A percentile compares a stretch with the other conserved stretches of the same genome.
These are phyloP conservation scores for Sporobolus alterniflorus DNA, from an alignment of 202 grass and related monocot genomes.

Conservation along the genomic window DNA sequence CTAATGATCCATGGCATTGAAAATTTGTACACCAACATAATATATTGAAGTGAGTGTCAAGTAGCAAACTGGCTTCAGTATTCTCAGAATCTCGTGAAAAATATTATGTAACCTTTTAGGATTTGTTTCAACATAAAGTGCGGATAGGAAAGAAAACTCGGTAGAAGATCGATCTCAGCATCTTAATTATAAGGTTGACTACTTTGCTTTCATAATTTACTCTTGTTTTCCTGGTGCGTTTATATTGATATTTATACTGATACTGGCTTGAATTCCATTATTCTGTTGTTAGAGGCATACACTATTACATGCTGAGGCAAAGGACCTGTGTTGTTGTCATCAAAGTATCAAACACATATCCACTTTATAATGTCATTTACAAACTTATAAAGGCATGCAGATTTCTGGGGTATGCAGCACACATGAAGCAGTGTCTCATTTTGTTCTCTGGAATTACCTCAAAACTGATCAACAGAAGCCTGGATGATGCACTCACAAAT, in stretches of 20 bases:
- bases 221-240: not conserved
- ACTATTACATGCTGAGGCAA: not conserved
- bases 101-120: not conserved
- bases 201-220: not conserved
- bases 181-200: not conserved
- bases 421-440: not conserved
- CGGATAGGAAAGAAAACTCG: not conserved
- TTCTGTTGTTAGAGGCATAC: not conserved
- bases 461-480: conserved; percentile 11
- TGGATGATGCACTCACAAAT: conserved; percentile 17
- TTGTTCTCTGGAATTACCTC: not conserved
- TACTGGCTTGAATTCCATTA: conserved; percentile 7
- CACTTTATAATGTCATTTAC: not conserved
- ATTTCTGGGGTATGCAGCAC: not conserved
- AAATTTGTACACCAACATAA: not conserved
- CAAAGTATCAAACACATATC: not conserved
- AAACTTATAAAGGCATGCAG: too few species aligned
- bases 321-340: not conserved
- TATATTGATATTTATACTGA: not conserved
- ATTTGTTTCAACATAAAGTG: not conserved
- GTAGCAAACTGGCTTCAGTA: not conserved
- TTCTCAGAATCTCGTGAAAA: not conserved
- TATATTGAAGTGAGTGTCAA: not conserved
- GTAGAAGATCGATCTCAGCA: not conserved
- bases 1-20: not conserved